phyloP scores from a whole-genome alignment of 1,139 yeast species.

The Yamadazyma taylorii region DNA sequence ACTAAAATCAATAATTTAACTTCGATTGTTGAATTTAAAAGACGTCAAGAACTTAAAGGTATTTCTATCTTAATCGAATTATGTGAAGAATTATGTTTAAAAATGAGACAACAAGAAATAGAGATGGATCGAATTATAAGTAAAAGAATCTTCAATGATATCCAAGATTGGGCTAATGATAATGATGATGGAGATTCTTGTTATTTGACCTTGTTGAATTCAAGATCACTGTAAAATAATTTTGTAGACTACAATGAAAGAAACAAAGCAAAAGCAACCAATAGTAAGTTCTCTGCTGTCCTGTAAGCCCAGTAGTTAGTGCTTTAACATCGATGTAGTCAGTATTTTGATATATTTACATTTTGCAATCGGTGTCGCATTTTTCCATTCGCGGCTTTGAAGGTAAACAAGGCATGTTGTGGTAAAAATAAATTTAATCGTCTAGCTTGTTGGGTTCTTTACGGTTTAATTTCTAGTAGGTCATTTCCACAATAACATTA shows the following conservation, averaged over 20 bases:
- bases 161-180: constrained; percentile 58
- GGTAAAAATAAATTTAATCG: background rate
- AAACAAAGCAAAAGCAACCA: background rate
- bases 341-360: background rate
- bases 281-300: background rate
- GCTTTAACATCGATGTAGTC: too few species aligned
- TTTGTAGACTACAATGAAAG: background rate
- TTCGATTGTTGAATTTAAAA: constrained; percentile 68
- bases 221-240: constrained; percentile 1
- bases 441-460: too few species aligned
- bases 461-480: too few species aligned
- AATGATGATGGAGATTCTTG: constrained; percentile 36
- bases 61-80: constrained; percentile 68
- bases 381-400: constrained; percentile 1
- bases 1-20: constrained; percentile 59
- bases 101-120: constrained; percentile 63
- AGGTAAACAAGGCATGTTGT: background rate
- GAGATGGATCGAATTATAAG: constrained; percentile 58
- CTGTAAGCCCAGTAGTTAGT: too few species aligned
- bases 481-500: too few species aligned
- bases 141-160: constrained; percentile 51
- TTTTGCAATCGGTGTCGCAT: constrained; percentile 3
- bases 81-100: constrained; percentile 64
- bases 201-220: constrained; percentile 4
- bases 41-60: constrained; percentile 54